Base-by-base conservation (phyloP, 176 grass and related monocot genomes). In the Rhynchospora breviuscula region DNA sequence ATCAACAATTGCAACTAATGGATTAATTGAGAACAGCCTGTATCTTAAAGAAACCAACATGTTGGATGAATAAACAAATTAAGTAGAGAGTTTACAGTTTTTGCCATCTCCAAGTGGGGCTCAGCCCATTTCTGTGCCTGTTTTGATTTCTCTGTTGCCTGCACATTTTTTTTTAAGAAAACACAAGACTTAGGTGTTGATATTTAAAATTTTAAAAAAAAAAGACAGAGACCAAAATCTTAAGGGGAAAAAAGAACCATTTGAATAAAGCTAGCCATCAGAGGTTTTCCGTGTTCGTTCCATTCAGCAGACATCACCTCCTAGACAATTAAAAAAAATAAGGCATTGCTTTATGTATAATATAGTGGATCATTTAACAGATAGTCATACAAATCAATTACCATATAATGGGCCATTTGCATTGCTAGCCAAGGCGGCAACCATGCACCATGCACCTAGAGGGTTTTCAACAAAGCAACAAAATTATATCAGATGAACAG, bases 381-480 rank as follows among this genome's bases (percentile, higher is more conserved):
- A 46, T 23, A 47, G 63, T 63, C 63, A 35, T 8, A 5, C 29
- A 8, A 81, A 17, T 10, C 31, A 72, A 47, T 18, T 87, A 96
- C 93, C 89, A 89, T 79, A 63, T 70, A 90, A 64, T 2, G 81
- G 81, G 75, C 11, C 71, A 85, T 67, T 88, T 92, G 67, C 81
- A 85, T 65, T 2, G 65, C 89, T 72, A 99, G 83, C 97, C 93
- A 99, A 81, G 91, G 97, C 83, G 93, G 89, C 69, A 99, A 89
- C 97, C 97, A 99, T 81, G 93, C 87, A 85, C 87, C 87, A 90
- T 96, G 88, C 77, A 88, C 87, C 93, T 99, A 89, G 45, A 81
- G 18, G 66, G 81, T 70, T 87, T 12, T 21, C 81, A 60, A 29
- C 17, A 65, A 49, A 87, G 2, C 7, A 43, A 44, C n/a, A 85